Percentiles rank a stretch among this genome's conserved stretches.
phyloP scores from a whole-genome alignment of 495 filamentous ascomycete genomes.

The Sphaerosporella brunnea region DNA sequence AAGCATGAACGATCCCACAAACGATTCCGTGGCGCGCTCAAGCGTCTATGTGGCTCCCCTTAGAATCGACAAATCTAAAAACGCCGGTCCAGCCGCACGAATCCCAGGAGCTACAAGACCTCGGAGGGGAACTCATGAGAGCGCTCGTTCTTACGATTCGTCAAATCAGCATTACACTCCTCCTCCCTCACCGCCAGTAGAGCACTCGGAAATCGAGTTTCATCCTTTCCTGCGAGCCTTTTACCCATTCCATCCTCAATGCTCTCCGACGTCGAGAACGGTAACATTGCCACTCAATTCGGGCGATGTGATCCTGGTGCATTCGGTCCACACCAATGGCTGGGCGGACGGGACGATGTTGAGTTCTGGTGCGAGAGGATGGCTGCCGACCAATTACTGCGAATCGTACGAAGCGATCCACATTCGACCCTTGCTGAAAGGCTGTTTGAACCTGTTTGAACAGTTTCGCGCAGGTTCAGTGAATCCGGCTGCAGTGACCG shows the following conservation, averaged over 20 bases:
- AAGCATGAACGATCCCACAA: slow-evolving; percentile 4
- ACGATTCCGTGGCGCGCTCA: slow-evolving; percentile 26
- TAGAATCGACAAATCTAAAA: slow-evolving; percentile 47
- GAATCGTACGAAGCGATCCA: slow-evolving; percentile 76
- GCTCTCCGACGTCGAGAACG: slow-evolving; percentile 47
- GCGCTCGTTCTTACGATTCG: slow-evolving; percentile 28
- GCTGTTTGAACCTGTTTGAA: slow-evolving; percentile 85
- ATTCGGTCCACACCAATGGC: slow-evolving; percentile 94
- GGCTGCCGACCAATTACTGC: slow-evolving; percentile 98
- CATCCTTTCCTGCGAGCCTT: slow-evolving; percentile 94
- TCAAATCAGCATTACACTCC: slow-evolving; percentile 44
- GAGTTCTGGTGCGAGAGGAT: slow-evolving; percentile 72
- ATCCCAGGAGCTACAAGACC: slow-evolving; percentile 9
- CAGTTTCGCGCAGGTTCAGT: slow-evolving; percentile 48
- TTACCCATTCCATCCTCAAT: slow-evolving; percentile 72
- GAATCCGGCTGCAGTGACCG: slow-evolving; percentile 78
- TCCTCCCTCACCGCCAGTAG: slow-evolving; percentile 47
- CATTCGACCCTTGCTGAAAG: slow-evolving; percentile 69
- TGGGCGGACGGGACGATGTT: slow-evolving; percentile 98
- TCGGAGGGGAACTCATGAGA: slow-evolving; percentile 27
- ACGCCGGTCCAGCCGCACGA: slow-evolving; percentile 24
- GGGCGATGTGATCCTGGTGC: slow-evolving; percentile 84
- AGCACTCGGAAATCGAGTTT: slow-evolving; percentile 44
- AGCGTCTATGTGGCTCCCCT: slow-evolving; percentile 59
- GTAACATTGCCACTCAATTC: slow-evolving; percentile 75